Conservation (phyloP, 805 yeast genomes). For the Wickerhamomyces chambardii region DNA sequence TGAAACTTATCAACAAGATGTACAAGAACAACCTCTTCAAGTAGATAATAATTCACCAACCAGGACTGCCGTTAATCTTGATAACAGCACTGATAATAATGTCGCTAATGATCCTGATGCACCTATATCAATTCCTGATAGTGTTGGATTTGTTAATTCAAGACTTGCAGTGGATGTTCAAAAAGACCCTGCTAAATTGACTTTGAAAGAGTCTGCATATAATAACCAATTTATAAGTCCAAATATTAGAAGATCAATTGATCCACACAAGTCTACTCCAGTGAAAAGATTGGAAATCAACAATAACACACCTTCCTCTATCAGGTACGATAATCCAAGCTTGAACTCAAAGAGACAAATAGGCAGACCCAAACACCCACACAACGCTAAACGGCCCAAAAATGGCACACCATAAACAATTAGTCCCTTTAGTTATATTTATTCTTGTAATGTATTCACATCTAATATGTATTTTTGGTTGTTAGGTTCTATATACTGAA, state of each 20-base stretch:
- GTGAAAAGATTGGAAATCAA: conserved; percentile 30
- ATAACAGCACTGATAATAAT: too few species aligned
- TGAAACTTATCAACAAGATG: background rate
- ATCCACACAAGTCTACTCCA: conserved; percentile 62
- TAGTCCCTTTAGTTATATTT: too few species aligned
- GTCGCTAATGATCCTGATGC: too few species aligned
- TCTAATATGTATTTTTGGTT: too few species aligned
- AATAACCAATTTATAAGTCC: conserved; percentile 51
- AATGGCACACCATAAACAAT: too few species aligned
- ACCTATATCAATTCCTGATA: background rate
- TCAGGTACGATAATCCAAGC: conserved; percentile 19
- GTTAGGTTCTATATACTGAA: too few species aligned
- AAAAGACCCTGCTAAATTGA: conserved; percentile 22
- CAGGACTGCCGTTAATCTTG: too few species aligned
- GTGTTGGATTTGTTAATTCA: conserved; percentile 50
- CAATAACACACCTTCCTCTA: conserved; percentile 3
- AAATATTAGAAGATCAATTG: conserved; percentile 49
- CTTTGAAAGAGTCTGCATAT: conserved; percentile 23
- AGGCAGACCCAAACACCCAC: conserved; percentile 19
- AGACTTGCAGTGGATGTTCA: conserved; percentile 52
- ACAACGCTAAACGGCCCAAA: too few species aligned
- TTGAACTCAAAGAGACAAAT: conserved; percentile 16
- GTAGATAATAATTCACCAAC: background rate
- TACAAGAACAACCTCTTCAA: background rate
- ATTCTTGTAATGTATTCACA: too few species aligned